Base-by-base conservation (phyloP, 2,329 filamentous ascomycete species). In the Diaporthe nobilis region DNA sequence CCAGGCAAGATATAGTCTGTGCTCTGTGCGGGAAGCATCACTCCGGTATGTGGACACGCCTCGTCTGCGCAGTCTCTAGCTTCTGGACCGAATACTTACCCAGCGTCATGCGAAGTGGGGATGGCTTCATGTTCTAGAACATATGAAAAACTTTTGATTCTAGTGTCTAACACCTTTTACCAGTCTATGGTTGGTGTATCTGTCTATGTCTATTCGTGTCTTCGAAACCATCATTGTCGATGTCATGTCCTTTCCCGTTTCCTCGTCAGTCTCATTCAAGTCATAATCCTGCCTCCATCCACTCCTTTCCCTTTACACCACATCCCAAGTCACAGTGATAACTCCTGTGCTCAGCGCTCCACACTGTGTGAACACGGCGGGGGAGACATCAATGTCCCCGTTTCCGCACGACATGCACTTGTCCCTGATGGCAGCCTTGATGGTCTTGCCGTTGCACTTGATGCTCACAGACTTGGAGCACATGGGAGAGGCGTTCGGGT, bases 401-500 rank as follows among this genome's bases (percentile, higher is more conserved):
- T 63, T 39, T 13, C 58, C 70, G 28, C 74, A 75, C 7, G 70
- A 71, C 49, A 65, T 65, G 53, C 74, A 75, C 61, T 65, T 47
- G 60, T 75, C 74, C 61, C 15, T 53, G 51, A 75, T 60, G n/a
- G 70, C 70, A 12, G 74, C 74, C 20, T 44, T 73, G 31, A 75
- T 65, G 22, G 74, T 73, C 74, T 72, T 73, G 34, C 70, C 60
- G 60, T 55, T 55, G 47, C 47, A 63, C 10, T 37, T 72, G 70
- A 75, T 75, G 70, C 34, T 73, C 12, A 51, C 55, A 3, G 58
- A 49, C 60, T 73, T 47, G 31, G 60, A 7, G 70, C 74, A 75
- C 70, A 60, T 65, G 8, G 74, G 70, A 34, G 74, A 75, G 2
- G 74, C 20, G 70, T 75, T 75, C 13, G 74, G 74, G 70, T 73